Evolutionary conservation across 345 rosid species (phyloP).

Genomic region (Abelmoschus esculentus): DNA sequence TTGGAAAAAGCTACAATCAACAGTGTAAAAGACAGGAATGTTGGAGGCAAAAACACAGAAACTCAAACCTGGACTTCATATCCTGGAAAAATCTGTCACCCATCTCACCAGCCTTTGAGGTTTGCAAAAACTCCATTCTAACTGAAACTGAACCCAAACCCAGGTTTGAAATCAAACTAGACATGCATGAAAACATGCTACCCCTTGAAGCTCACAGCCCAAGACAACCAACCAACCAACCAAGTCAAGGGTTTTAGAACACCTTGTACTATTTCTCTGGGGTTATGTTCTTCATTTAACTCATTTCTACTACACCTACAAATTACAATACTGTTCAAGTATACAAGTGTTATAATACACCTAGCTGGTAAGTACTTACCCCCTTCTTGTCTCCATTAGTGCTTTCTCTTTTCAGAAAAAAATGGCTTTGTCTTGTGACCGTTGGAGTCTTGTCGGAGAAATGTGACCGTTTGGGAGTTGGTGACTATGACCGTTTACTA

Average conservation of each 20-base stretch:
- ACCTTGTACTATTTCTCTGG: conserved; percentile 9
- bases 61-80: conserved; percentile 31
- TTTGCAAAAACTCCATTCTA: conserved; percentile 32
- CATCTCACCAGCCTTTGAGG: conserved; percentile 35
- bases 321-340: conserved; percentile 23
- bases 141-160: conserved; percentile 19
- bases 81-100: conserved; percentile 28
- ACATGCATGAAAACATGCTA: conserved; percentile 13
- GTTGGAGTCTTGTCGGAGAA: conserved; percentile 78
- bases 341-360: no score
- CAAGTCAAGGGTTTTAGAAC: background rate
- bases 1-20: conserved; percentile 29
- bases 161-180: conserved; percentile 5
- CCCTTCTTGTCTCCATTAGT: conserved; percentile 30
- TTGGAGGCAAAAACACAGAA: conserved; percentile 28
- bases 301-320: background rate
- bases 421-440: conserved; percentile 46
- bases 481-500: conserved; percentile 15
- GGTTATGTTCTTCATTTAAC: background rate
- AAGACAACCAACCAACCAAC: conserved; percentile 34
- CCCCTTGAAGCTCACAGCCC: conserved; percentile 24
- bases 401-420: conserved; percentile 20
- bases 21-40: conserved; percentile 28
- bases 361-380: no score
- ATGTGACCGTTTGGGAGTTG: conserved; percentile 78